Percentiles rank a stretch among this genome's conserved stretches.
phyloP scores from a whole-genome alignment of 1,284 basidiomycete genomes.

The Phellinidium pouzarii region DNA sequence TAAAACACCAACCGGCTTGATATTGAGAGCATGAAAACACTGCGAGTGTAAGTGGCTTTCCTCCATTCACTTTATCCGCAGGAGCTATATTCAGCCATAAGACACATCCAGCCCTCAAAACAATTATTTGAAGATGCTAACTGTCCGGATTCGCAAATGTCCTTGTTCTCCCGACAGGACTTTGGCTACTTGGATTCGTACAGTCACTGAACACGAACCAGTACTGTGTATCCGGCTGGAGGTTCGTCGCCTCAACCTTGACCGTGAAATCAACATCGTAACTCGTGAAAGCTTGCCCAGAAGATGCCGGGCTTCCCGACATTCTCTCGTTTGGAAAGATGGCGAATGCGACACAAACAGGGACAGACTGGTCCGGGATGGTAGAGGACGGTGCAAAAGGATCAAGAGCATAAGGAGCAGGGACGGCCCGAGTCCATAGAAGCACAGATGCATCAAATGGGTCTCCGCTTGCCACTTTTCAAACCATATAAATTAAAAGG shows the following conservation, averaged over 20 bases:
- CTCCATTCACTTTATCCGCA: conserved; percentile 45
- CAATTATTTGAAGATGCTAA: conserved; percentile 25
- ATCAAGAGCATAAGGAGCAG: conserved; percentile 23
- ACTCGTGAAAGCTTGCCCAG: conserved; percentile 50
- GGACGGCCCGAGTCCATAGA: conserved; percentile 55
- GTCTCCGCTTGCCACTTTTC: conserved; percentile 35
- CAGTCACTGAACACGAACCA: conserved; percentile 59
- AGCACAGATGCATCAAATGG: conserved; percentile 54
- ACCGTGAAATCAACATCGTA: conserved; percentile 61
- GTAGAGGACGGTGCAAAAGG: conserved; percentile 23
- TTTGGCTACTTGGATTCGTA: conserved; percentile 38
- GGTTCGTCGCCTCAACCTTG: conserved; percentile 52
- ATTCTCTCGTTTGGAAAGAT: conserved; percentile 34
- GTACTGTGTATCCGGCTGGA: conserved; percentile 51
- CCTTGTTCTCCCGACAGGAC: conserved; percentile 44
- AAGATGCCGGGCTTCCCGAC: conserved; percentile 35
- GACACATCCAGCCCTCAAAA: background rate
- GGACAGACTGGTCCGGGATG: conserved; percentile 46
- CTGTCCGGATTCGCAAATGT: conserved; percentile 43
- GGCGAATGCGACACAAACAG: conserved; percentile 52
- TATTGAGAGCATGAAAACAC: conserved; percentile 58
- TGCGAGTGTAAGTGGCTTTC: conserved; percentile 47
- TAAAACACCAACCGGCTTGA: conserved; percentile 33
- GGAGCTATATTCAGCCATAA: conserved; percentile 41
- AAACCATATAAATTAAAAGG: background rate